Evolutionary conservation across 1,139 yeast species (phyloP).

Genomic region (Taphrina wiesneri): DNA sequence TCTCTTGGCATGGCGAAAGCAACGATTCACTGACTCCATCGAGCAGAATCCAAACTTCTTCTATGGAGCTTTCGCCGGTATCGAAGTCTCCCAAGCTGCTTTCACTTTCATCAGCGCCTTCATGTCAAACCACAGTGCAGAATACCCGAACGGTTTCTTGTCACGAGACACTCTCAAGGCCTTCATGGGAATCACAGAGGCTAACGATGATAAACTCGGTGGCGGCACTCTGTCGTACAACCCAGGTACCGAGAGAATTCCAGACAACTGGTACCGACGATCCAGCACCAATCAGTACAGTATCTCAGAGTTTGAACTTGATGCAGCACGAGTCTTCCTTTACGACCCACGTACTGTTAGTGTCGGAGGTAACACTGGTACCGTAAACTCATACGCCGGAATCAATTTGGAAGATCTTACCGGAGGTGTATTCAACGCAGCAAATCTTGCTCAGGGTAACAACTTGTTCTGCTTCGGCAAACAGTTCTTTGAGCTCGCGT

Average conservation of each 20-base stretch:
- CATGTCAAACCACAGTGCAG: constrained; percentile 34
- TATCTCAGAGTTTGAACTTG: constrained; percentile 9
- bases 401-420: constrained; percentile 10
- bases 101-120: constrained; percentile 33
- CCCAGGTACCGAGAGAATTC: constrained; percentile 29
- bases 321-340: constrained; percentile 2
- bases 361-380: constrained; percentile 23
- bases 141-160: constrained; percentile 31
- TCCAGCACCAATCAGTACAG: constrained; percentile 12
- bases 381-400: constrained; percentile 22
- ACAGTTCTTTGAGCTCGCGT: constrained; percentile 4
- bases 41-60: constrained; percentile 21
- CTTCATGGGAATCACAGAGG: constrained; percentile 22
- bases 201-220: constrained; percentile 3
- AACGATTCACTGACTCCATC: constrained; percentile 22
- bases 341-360: constrained; percentile 6
- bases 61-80: constrained; percentile 28
- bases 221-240: constrained; percentile 8
- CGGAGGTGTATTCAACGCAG: constrained; percentile 7
- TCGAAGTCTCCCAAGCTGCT: constrained; percentile 27
- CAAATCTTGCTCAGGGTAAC: constrained; percentile 14
- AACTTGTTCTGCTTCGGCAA: constrained; percentile 15
- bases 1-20: constrained; percentile 8
- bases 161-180: constrained; percentile 27
- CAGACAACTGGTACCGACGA: constrained; percentile 31